Conservation (phyloP, 2,329 filamentous ascomycete species). For the Ascochyta fabae region DNA sequence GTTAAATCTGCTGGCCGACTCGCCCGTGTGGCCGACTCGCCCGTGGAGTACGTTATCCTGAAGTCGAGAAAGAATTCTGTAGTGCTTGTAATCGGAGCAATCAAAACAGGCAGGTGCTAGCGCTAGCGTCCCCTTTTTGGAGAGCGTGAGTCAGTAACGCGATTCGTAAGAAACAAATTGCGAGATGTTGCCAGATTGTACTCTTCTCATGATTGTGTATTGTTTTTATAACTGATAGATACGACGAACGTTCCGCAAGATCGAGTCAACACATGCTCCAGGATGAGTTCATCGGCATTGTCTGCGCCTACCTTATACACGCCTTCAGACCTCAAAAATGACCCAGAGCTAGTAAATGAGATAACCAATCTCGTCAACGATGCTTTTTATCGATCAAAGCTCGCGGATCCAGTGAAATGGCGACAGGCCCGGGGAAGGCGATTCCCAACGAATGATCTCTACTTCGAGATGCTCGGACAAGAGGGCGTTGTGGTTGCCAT, state of each 20-base stretch:
- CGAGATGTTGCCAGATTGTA: background rate
- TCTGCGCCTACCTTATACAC: slow-evolving; percentile 23
- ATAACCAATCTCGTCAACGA: slow-evolving; percentile 28
- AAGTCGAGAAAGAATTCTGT: too few species aligned
- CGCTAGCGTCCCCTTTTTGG: too few species aligned
- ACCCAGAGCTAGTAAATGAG: slow-evolving; percentile 16
- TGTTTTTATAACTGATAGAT: background rate
- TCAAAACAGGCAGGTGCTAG: background rate
- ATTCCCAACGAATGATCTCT: slow-evolving; percentile 20
- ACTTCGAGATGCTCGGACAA: slow-evolving; percentile 22
- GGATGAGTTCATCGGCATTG: slow-evolving; percentile 19
- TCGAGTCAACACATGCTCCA: background rate
- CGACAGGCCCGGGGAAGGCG: slow-evolving; percentile 4
- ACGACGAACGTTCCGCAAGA: background rate
- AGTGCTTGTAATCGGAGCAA: too few species aligned
- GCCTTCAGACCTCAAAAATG: slow-evolving; percentile 9
- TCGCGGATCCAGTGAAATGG: slow-evolving; percentile 24
- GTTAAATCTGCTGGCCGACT: too few species aligned
- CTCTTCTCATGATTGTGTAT: too few species aligned
- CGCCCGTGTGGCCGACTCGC: too few species aligned
- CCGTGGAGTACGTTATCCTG: too few species aligned
- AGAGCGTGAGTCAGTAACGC: background rate
- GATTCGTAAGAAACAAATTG: background rate
- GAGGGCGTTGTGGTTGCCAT: slow-evolving; percentile 25
- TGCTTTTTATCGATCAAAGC: slow-evolving; percentile 29